Percentiles rank a stretch among this genome's conserved stretches.
phyloP scores from a whole-genome alignment of 306 rosid genomes.

The Delonix regia region DNA sequence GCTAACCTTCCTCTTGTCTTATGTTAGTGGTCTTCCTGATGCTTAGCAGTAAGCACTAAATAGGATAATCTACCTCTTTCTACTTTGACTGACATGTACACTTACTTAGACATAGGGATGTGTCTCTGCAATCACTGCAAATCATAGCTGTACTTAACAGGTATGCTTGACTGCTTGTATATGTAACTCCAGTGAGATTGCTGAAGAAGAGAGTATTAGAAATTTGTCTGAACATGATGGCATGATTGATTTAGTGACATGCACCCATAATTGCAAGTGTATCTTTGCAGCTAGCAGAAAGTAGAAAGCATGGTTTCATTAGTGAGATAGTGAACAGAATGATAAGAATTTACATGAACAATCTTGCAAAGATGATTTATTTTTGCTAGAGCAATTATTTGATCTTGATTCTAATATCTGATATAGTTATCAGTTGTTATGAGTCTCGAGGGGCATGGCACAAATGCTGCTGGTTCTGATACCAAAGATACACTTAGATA shows the following conservation, averaged over 20 bases:
- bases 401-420: constrained; percentile 40
- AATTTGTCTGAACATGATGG: not conserved
- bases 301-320: not conserved
- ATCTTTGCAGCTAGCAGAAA: not conserved
- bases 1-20: not conserved
- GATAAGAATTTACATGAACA: not conserved
- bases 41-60: not conserved
- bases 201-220: not conserved
- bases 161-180: constrained; percentile 29
- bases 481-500: constrained; percentile 47
- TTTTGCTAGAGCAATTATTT: constrained; percentile 34
- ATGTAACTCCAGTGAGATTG: constrained; percentile 14
- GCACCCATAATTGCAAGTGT: not conserved
- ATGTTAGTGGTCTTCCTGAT: not conserved
- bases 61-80: not conserved
- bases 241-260: not conserved
- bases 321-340: not conserved
- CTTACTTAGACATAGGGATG: not conserved
- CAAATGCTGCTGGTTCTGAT: constrained; percentile 50
- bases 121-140: constrained; percentile 5
- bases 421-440: constrained; percentile 57
- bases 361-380: constrained; percentile 3
- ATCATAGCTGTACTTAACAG: not conserved
- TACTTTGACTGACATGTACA: not conserved
- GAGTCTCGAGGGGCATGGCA: constrained; percentile 61